phyloP scores from a whole-genome alignment of 2,329 filamentous ascomycete genomes.

The Botrytis hyacinthi region DNA sequence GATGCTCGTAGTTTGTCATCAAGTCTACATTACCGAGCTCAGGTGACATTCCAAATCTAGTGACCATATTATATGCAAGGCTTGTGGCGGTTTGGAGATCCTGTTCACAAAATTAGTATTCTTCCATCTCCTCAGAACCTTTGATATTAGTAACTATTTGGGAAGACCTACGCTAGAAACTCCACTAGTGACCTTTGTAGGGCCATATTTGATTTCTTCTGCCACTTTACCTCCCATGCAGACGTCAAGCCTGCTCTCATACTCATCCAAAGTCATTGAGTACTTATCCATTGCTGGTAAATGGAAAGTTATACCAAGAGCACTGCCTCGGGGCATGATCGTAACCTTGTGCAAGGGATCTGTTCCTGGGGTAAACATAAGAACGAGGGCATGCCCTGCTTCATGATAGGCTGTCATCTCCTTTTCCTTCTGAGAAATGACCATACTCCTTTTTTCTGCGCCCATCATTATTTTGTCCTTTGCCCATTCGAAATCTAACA shows the following conservation, averaged over 20 bases:
- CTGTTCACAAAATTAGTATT: constrained; percentile 46
- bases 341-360: constrained; percentile 93
- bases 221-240: constrained; percentile 84
- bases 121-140: background rate
- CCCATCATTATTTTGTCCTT: constrained; percentile 99
- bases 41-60: constrained; percentile 83
- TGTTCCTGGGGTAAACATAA: constrained; percentile 72
- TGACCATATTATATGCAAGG: constrained; percentile 84
- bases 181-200: constrained; percentile 88
- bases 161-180: constrained; percentile 65
- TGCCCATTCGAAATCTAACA: constrained; percentile 89
- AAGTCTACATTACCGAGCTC: constrained; percentile 89
- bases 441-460: constrained; percentile 82
- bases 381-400: constrained; percentile 89
- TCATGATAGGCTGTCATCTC: constrained; percentile 95
- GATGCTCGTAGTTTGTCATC: constrained; percentile 70
- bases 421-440: constrained; percentile 92
- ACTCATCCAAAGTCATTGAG: constrained; percentile 81
- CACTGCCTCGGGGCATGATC: constrained; percentile 84
- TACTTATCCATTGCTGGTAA: constrained; percentile 92
- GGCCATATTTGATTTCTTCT: constrained; percentile 87
- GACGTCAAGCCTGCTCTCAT: constrained; percentile 75
- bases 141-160: background rate
- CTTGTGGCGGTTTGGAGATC: constrained; percentile 82
- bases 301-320: constrained; percentile 82